These are phyloP conservation scores for Cyberlindnera maritima DNA, from an alignment of 805 yeast genomes.

Conservation along the genomic window DNA sequence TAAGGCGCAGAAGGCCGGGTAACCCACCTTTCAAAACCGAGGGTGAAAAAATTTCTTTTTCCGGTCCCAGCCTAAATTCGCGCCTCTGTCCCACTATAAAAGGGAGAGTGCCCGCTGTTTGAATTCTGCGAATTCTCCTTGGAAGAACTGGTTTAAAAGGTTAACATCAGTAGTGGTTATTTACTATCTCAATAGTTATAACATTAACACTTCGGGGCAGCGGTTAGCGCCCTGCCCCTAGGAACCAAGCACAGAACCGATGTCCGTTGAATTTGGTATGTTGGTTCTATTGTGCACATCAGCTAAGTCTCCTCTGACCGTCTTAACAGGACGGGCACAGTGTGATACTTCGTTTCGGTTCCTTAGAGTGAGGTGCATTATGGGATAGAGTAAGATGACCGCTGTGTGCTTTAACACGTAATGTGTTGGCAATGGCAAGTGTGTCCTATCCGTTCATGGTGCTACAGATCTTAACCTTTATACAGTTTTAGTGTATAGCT, in stretches of 20 bases:
- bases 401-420: conserved; percentile 19
- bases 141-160: conserved; percentile 24
- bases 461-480: conserved; percentile 23
- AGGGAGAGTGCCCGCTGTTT: conserved; percentile 24
- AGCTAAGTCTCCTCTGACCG: conserved; percentile 73
- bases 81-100: conserved; percentile 28
- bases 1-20: conserved; percentile 10
- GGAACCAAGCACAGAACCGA: conserved; percentile 29
- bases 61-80: not conserved
- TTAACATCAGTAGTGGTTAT: conserved; percentile 79
- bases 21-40: conserved; percentile 3
- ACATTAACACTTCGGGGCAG: conserved; percentile 35
- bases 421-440: conserved; percentile 22
- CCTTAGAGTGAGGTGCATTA: conserved; percentile 48
- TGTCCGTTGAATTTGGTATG: conserved; percentile 27
- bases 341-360: conserved; percentile 71
- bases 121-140: conserved; percentile 8
- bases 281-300: conserved; percentile 35
- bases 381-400: conserved; percentile 26
- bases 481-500: not conserved
- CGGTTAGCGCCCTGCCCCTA: conserved; percentile 19
- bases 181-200: conserved; percentile 62
- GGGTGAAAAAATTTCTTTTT: conserved; percentile 6
- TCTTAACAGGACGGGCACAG: conserved; percentile 71
- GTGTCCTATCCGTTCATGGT: conserved; percentile 27